Evolutionary conservation across 1,284 basidiomycete species (phyloP).

Genomic region (Cutaneotrichosporon daszewskae): DNA sequence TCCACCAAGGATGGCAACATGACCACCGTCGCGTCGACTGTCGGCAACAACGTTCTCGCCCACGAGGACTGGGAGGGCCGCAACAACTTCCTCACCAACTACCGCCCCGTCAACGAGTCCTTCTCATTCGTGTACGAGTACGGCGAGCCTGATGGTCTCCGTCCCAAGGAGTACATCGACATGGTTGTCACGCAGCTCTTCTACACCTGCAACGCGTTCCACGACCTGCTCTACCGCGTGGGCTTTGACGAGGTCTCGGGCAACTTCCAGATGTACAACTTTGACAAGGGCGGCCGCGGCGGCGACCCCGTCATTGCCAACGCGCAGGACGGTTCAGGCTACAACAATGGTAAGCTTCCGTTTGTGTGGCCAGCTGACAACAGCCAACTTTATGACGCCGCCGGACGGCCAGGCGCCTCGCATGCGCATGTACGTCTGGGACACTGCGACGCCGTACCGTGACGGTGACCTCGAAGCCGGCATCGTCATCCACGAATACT

Average conservation of each 20-base stretch:
- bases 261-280: constrained; percentile 98
- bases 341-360: too few species aligned
- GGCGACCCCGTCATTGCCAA: constrained; percentile 88
- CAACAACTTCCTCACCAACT: constrained; percentile 67
- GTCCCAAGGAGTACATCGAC: constrained; percentile 70
- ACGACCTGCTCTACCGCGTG: constrained; percentile 56
- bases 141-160: constrained; percentile 48
- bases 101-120: constrained; percentile 62
- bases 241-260: constrained; percentile 87
- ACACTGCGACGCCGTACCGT: constrained; percentile 77
- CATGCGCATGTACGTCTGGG: constrained; percentile 97
- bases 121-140: constrained; percentile 69
- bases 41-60: constrained; percentile 75
- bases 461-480: constrained; percentile 94
- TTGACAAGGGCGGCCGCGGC: constrained; percentile 77
- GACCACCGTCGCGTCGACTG: constrained; percentile 69
- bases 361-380: too few species aligned
- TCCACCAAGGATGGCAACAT: constrained; percentile 35
- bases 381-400: constrained; percentile 55
- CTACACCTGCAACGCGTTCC: constrained; percentile 78
- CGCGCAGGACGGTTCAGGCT: constrained; percentile 88
- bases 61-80: constrained; percentile 64
- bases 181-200: constrained; percentile 81
- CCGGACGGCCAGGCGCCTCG: constrained; percentile 63
- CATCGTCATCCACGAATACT: constrained; percentile 82